phyloP scores from a whole-genome alignment of 2,329 filamentous ascomycete species.

The Xylaria sp. region DNA sequence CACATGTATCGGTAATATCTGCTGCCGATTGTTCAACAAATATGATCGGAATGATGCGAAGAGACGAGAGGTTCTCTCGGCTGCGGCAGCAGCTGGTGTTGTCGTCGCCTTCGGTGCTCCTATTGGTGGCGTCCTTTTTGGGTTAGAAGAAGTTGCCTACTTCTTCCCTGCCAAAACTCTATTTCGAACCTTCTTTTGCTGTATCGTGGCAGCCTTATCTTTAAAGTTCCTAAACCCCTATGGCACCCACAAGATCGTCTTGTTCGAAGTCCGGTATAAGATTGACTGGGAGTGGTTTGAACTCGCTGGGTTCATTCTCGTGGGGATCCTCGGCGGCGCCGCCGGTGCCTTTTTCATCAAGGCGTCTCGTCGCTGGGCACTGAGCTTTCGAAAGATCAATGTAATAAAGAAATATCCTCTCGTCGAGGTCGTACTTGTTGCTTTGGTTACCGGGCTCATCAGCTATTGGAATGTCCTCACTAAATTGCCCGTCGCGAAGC shows the following conservation, averaged over 20 bases:
- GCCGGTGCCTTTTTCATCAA: conserved; percentile 96
- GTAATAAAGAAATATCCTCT: conserved; percentile 83
- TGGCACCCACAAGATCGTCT: conserved; percentile 92
- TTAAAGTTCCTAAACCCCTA: conserved; percentile 97
- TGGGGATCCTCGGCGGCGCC: conserved; percentile 84
- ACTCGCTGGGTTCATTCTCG: conserved; percentile 80
- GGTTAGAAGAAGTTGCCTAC: conserved; percentile 92
- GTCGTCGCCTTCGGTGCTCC: conserved; percentile 94
- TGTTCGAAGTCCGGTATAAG: conserved; percentile 91
- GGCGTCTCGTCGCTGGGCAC: conserved; percentile 87
- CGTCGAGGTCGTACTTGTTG: conserved; percentile 86
- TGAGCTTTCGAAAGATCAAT: conserved; percentile 80
- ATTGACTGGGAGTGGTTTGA: conserved; percentile 96
- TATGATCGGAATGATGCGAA: conserved; percentile 96
- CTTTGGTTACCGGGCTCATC: conserved; percentile 79
- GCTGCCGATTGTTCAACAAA: conserved; percentile 90
- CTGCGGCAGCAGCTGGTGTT: conserved; percentile 88
- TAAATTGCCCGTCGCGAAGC: conserved; percentile 85
- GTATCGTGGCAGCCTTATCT: conserved; percentile 88
- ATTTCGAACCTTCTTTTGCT: conserved; percentile 98
- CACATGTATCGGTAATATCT: conserved; percentile 92
- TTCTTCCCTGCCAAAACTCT: conserved; percentile 98
- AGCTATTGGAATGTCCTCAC: conserved; percentile 96
- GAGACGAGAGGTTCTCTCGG: conserved; percentile 89
- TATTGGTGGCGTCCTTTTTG: conserved; percentile 85